phyloP scores from a whole-genome alignment of 225 moss, liverwort and hornwort species.

The Marchantia paleacea region DNA sequence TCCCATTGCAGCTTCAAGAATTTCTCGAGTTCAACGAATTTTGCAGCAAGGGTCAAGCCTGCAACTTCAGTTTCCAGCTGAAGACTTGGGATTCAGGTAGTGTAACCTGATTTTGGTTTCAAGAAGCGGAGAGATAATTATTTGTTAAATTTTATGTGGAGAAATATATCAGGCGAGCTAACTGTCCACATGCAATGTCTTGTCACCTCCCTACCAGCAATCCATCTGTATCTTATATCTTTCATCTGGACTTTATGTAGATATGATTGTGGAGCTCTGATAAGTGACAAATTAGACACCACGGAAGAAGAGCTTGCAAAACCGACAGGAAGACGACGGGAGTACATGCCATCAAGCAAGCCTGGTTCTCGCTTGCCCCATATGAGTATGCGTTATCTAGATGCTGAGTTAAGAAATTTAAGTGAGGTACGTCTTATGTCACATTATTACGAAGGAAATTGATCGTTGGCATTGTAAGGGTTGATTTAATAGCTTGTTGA shows the following conservation, averaged over 20 bases:
- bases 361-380: slow-evolving; percentile 86
- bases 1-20: slow-evolving; percentile 58
- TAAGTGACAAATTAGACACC: slow-evolving; percentile 38
- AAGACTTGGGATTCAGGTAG: slow-evolving; percentile 92
- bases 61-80: slow-evolving; percentile 91
- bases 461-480: too few species aligned
- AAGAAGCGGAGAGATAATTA: background rate
- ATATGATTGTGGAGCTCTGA: slow-evolving; percentile 70
- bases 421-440: slow-evolving; percentile 43
- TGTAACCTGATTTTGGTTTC: background rate
- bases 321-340: slow-evolving; percentile 58
- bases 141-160: too few species aligned
- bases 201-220: too few species aligned
- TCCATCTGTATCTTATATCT: too few species aligned
- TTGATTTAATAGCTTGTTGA: too few species aligned
- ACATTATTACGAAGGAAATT: too few species aligned
- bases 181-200: too few species aligned
- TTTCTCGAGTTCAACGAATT: slow-evolving; percentile 65
- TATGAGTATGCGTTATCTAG: slow-evolving; percentile 43
- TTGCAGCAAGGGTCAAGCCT: slow-evolving; percentile 70
- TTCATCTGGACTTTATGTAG: slow-evolving; percentile 23
- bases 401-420: slow-evolving; percentile 25
- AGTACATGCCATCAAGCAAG: slow-evolving; percentile 71
- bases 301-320: slow-evolving; percentile 8
- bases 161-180: too few species aligned